Evolutionary conservation across 2,329 filamentous ascomycete species (phyloP).

Genomic region (Ploettnerulaceae sp.): DNA sequence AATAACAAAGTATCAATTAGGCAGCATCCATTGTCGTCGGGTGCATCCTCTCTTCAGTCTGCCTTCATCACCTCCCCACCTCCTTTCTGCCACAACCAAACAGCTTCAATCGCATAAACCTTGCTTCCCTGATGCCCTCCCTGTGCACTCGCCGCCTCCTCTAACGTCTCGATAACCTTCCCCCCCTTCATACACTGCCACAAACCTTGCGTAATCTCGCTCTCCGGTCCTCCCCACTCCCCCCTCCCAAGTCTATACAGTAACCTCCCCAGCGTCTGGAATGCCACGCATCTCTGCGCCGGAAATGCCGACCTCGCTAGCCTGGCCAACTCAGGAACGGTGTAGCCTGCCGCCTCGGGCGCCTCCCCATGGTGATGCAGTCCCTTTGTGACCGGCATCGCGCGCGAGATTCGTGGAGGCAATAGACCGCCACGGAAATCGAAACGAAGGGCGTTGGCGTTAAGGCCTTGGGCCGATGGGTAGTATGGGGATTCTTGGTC

Average conservation of each 20-base stretch:
- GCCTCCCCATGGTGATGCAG: constrained; percentile 92
- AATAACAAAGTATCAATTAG: not conserved
- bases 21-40: too few species aligned
- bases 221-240: constrained; percentile 62
- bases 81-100: constrained; percentile 65
- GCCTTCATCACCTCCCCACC: constrained; percentile 33
- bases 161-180: constrained; percentile 68
- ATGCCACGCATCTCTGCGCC: constrained; percentile 84
- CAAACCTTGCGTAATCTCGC: constrained; percentile 68
- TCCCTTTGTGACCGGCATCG: constrained; percentile 71
- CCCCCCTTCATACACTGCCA: constrained; percentile 78
- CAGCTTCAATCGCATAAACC: constrained; percentile 80
- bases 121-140: constrained; percentile 72
- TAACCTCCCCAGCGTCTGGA: constrained; percentile 82
- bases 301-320: constrained; percentile 77
- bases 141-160: constrained; percentile 65
- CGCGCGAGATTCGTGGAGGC: constrained; percentile 67
- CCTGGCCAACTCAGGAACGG: constrained; percentile 76
- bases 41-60: constrained; percentile 12
- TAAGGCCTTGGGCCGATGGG: constrained; percentile 66
- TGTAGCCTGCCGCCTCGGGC: constrained; percentile 92
- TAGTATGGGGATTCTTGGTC: constrained; percentile 76
- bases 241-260: constrained; percentile 76
- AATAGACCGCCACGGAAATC: constrained; percentile 79
- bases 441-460: constrained; percentile 77